Evolutionary conservation across 2,329 filamentous ascomycete species (phyloP), one percentile per base, ranked within the genome.

Genomic region (Trichoderma sp.): DNA sequence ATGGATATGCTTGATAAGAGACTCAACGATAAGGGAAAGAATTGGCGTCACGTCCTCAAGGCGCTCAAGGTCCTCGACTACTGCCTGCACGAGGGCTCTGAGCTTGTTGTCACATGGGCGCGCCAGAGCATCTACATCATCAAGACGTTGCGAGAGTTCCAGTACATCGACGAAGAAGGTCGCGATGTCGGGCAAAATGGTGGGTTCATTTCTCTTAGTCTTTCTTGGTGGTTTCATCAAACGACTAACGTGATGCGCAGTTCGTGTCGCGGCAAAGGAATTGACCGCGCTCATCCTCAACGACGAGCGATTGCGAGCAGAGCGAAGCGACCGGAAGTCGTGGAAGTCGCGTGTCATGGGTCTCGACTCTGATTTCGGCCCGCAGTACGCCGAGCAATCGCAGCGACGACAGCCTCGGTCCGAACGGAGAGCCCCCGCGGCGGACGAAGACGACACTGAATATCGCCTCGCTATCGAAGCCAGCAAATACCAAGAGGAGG

Each of bases 1-100:
- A 97, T 99, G 90, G 95, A 99, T 78, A 99, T 99, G 92, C 84
- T 99, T 71, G 95, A 99, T 80, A 98, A 98, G 83, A 90, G 95
- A 71, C 82, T 99, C 74, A 99, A 99, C 74, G 95, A 99, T 79
- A 98, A 99, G 79, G 95, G 95, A 75, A 99, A 98, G 84, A 99
- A 99, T 77, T 99, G 95, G 95, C 89, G 95, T 72, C 95, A 99
- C 77, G 95, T 99, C 14, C 82, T 99, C 67, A 99, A 99, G 80
- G 96, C 95, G 48, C 83, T 99, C 71, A 99, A 99, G 78, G 95
- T 99, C 61, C 85, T 98, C 65, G 95, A 99, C 78, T 99, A 99
- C 79, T 97, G 93, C 79, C 83, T 99, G 65, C 95, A 99, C 76
- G 95, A 99, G 77, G 95, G 95, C 55, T 97, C 93, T 0, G 95